Conservation (phyloP, 495 filamentous ascomycete species). For the Aspergillus haitiensis region DNA sequence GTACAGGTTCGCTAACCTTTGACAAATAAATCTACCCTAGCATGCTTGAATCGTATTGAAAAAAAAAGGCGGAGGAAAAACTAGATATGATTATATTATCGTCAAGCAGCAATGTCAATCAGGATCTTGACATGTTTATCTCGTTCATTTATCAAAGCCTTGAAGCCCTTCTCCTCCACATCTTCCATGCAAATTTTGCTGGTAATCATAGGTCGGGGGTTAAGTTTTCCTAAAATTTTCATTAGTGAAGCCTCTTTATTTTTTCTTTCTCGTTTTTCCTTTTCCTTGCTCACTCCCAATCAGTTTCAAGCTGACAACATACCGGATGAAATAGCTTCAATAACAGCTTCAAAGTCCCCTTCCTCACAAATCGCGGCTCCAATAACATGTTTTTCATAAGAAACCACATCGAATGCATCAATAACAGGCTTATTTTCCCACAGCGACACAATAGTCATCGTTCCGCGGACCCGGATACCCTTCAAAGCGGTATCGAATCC, state of each 20-base stretch:
- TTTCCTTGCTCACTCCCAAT: not conserved
- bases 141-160: constrained; percentile 52
- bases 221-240: constrained; percentile 24
- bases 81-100: constrained; percentile 5
- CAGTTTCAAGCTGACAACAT: constrained; percentile 13
- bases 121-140: constrained; percentile 58
- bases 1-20: no score
- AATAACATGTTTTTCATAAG: constrained; percentile 30
- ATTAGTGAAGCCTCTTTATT: no score
- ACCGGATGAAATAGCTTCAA: constrained; percentile 53
- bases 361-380: constrained; percentile 41
- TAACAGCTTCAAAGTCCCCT: constrained; percentile 57
- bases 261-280: not conserved
- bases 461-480: constrained; percentile 26
- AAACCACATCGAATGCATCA: constrained; percentile 26
- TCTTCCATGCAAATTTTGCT: constrained; percentile 52
- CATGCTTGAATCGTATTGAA: no score
- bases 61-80: not conserved
- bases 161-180: constrained; percentile 55
- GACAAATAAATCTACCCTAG: no score
- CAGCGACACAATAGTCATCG: constrained; percentile 29
- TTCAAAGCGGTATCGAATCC: constrained; percentile 31
- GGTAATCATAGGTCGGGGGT: constrained; percentile 55
- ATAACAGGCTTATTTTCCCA: constrained; percentile 31
- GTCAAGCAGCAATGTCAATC: constrained; percentile 21